phyloP scores from a whole-genome alignment of 352 stramenopile species.

The Globisporangium sylvaticum region DNA sequence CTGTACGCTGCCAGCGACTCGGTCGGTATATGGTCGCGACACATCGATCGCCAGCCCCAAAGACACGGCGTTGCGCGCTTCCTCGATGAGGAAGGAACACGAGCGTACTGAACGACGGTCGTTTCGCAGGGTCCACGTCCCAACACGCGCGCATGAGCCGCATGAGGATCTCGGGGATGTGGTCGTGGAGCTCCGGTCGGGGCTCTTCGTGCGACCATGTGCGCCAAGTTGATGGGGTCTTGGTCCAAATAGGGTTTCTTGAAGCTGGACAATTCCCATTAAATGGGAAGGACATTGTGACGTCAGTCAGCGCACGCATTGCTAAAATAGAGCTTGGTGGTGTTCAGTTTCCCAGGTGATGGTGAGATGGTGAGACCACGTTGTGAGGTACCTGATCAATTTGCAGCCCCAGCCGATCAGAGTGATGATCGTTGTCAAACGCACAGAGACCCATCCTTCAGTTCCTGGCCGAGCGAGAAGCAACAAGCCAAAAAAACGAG shows the following conservation, averaged over 20 bases:
- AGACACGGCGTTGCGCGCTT: constrained; percentile 51
- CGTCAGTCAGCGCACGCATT: too few species aligned
- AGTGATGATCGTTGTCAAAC: too few species aligned
- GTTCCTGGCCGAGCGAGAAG: not conserved
- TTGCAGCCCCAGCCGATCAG: too few species aligned
- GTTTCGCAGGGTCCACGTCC: constrained; percentile 47
- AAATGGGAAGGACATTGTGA: too few species aligned
- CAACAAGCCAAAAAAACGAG: not conserved
- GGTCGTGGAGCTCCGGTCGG: constrained; percentile 50
- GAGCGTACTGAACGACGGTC: constrained; percentile 54
- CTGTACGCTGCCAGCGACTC: constrained; percentile 30
- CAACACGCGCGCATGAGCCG: constrained; percentile 66
- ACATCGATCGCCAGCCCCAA: constrained; percentile 53
- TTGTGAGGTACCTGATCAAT: too few species aligned
- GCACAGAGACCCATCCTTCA: not conserved
- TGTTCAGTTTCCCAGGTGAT: too few species aligned
- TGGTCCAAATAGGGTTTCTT: too few species aligned
- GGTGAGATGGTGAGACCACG: too few species aligned
- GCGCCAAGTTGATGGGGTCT: too few species aligned
- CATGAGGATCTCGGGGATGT: constrained; percentile 67
- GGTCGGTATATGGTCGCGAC: constrained; percentile 39
- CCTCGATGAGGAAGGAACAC: constrained; percentile 60
- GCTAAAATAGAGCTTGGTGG: too few species aligned
- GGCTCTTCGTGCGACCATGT: too few species aligned
- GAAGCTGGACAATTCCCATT: too few species aligned